These are phyloP conservation scores for Rhizomucor pusillus DNA, from an alignment of 371 early-diverging fungal species.

Conservation along the genomic window DNA sequence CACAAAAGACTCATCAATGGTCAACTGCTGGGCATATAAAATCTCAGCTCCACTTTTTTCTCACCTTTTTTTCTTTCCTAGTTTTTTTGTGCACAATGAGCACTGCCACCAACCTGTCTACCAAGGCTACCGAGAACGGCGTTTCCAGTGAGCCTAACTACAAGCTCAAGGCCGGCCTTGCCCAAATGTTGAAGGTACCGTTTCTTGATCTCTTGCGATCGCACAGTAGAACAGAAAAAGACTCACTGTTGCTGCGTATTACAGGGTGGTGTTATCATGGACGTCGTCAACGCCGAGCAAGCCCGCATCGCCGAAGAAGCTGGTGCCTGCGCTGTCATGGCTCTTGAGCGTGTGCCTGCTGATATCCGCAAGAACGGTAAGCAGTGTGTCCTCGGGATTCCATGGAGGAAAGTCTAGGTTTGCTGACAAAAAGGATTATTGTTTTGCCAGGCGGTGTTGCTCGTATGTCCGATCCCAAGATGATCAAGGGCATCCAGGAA, in stretches of 20 bases:
- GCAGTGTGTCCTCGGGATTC: conserved; percentile 5
- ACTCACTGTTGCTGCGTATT: conserved; percentile 2
- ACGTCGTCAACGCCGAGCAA: conserved; percentile 95
- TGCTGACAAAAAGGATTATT: no score
- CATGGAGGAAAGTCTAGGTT: no score
- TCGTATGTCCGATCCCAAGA: conserved; percentile 97
- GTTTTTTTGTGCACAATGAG: conserved; percentile 11
- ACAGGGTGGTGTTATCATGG: conserved; percentile 98
- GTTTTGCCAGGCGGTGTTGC: conserved; percentile 82
- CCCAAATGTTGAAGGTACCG: conserved; percentile 94
- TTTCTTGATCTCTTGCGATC: neutral
- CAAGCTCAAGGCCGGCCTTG: conserved; percentile 91
- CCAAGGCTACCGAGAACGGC: conserved; percentile 40
- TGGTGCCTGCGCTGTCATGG: conserved; percentile 98
- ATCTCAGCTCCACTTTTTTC: neutral
- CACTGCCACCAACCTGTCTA: conserved; percentile 65
- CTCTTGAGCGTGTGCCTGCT: conserved; percentile 97
- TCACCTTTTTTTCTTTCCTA: conserved; percentile 7
- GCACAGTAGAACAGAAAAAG: neutral
- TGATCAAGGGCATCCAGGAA: conserved; percentile 94
- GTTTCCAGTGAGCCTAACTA: conserved; percentile 48
- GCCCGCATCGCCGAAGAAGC: conserved; percentile 97
- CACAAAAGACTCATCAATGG: neutral
- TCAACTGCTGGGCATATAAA: neutral
- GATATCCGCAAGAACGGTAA: conserved; percentile 95